A percentile compares a stretch with the other conserved stretches of the same genome.
phyloP scores from a whole-genome alignment of 2,329 filamentous ascomycete genomes.

The Penicillium digitatum region DNA sequence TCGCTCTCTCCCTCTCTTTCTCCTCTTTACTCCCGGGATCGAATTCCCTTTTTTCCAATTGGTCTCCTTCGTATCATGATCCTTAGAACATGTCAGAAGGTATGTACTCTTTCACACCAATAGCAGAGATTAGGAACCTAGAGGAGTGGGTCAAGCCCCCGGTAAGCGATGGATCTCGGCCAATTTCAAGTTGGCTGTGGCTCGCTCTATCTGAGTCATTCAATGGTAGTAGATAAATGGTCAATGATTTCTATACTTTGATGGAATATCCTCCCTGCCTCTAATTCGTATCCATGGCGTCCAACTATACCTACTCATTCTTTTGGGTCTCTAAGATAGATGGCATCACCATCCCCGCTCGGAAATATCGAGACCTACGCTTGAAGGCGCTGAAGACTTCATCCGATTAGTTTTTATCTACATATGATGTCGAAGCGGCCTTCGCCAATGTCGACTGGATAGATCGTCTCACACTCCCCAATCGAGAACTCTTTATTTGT shows the following conservation, averaged over 20 bases:
- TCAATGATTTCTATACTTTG: not conserved
- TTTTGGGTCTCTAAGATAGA: slow-evolving; percentile 8
- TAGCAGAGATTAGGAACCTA: not conserved
- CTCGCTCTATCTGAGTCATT: not conserved
- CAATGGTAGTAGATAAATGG: not conserved
- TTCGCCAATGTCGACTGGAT: slow-evolving; percentile 27
- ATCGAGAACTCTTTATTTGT: slow-evolving; percentile 32
- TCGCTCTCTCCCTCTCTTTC: too few species aligned
- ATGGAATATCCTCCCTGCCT: not conserved
- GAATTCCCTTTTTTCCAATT: too few species aligned
- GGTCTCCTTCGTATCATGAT: too few species aligned
- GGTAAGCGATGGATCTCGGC: not conserved
- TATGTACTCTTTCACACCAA: not conserved
- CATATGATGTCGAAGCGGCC: slow-evolving; percentile 31
- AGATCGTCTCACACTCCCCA: slow-evolving; percentile 18
- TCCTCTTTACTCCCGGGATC: too few species aligned
- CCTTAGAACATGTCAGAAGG: too few species aligned
- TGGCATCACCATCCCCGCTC: slow-evolving; percentile 5
- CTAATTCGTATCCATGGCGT: not conserved
- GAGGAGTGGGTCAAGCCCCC: not conserved
- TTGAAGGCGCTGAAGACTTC: slow-evolving; percentile 31
- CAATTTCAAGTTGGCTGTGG: not conserved
- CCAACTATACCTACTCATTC: not conserved
- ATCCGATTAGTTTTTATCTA: slow-evolving; percentile 30
- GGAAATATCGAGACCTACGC: slow-evolving; percentile 21